Base-by-base conservation (phyloP, 192 early-diverging fungal genomes). In the Podila epicladia region DNA sequence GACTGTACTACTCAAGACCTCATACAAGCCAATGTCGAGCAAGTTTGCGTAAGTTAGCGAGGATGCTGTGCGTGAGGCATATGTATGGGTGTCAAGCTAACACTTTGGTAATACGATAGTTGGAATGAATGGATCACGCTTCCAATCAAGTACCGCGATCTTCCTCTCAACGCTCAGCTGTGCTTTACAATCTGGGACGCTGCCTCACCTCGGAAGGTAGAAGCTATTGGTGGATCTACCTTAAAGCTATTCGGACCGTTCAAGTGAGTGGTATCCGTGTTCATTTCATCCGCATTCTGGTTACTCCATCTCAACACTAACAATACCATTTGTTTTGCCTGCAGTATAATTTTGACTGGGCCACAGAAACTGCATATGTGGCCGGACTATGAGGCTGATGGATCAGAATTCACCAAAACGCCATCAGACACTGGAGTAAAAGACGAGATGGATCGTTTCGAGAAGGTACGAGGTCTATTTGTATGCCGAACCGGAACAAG, bases 101-200 rank as follows among this genome's bases (percentile, higher is more conserved):
- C 22, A 29, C 35, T 32, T 48, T 67, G 1, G 19, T 17, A 20
- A 28, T 45, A 41, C 28, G 19, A 19, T 72, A 94, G 92, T 29
- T 98, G 96, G 96, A 93, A 96, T 82, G 96, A 99, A 86, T 98
- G 97, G 96, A 79, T 99, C 13, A 83, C 86, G 20, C 87, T 99
- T 35, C 97, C 97, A 7, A 85, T 97, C 62, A 94, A 93, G 75
- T 97, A 95, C 84, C 82, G 89, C 9, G 96, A 98, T 75, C 82
- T 99, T 31, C 93, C 96, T 0, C 71, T 89, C 11, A 87, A 88
- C 32, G 86, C 95, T 0, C 89, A 91, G 63, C 79, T 96, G 32
- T 84, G 83, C 22, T 86, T 98, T 51, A 93, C 89, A 5, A 87
- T 97, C 13, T 97, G 94, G 95, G 92, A 94, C 67, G 88, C 90